Evolutionary conservation across 192 early-diverging fungal species (phyloP), one percentile per base, ranked within the genome.

Genomic region (Gigaspora rosea): DNA sequence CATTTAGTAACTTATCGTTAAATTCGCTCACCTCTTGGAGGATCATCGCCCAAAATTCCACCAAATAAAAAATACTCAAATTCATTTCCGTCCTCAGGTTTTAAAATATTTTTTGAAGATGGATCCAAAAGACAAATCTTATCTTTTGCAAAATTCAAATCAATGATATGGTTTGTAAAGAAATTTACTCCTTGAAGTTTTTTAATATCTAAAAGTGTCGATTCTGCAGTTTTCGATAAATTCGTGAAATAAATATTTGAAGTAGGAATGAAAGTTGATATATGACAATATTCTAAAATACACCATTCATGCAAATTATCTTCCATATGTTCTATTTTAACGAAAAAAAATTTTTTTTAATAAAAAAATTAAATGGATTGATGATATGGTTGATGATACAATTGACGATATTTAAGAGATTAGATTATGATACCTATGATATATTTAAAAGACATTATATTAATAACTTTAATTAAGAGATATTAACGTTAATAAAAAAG

Each of bases 21-120:
- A 46, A 75, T 56, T 6, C 9, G 13, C 52, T 69, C 85, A 88
- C 85, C 88, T 85, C 82, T 83, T 74, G 85, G 89, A 71, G 86
- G 86, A 86, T 92, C 86, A 86, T 86, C 88, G n/a, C 89, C 89
- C 27, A 90, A 77, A 75, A 95, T 95, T 13, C 92, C 94, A 35
- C 94, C 94, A 88, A 95, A 95, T 78, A 95, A 79, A 72, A 93
- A 90, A 78, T 88, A 93, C 41, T 91, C 88, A 66, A 86, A 94
- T 10, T 79, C 80, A 12, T 86, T 83, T n/a, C 81, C 91, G 81
- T 94, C 93, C 51, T 83, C 86, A 18, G 92, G 91, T 54, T 78
- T 68, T 41, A 95, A 83, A 15, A 82, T 79, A 73, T 86, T 73
- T 20, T 79, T 81, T 3, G 88, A 86, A 16, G 85, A 58, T n/a